Evolutionary conservation across 2,329 filamentous ascomycete genomes (phyloP), one percentile per base, ranked within the genome.

Genomic region (Phyllosticta capitalensis): DNA sequence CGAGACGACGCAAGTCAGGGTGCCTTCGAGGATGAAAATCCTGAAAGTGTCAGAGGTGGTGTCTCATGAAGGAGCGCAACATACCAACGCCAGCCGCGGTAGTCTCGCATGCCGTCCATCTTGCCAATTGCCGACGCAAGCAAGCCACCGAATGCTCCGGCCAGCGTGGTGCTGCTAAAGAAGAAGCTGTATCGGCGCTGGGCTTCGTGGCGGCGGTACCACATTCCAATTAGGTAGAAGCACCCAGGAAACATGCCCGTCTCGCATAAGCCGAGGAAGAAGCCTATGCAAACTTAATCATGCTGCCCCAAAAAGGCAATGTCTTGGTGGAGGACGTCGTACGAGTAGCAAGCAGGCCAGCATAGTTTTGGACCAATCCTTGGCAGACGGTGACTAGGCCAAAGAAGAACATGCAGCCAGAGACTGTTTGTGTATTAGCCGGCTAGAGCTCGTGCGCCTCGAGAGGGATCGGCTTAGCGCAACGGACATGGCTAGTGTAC

Each of bases 101-200:
- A 94, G 21, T 83, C 84, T 9, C 78, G 74, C 10, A 88, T 64
- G 2, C 82, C 82, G 64, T 90, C 82, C 89, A 96, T 92, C 68
- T 94, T 89, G n/a, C 89, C 89, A 63, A 96, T 95, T 0, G 87
- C 92, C 1, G 85, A 87, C 0, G 92, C 92, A 4, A 96, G 79
- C 1, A 96, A 80, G 1, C 91, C 91, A 51, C 90, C 91, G 67
- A 96, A 96, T 0, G 90, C 89, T 30, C 89, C 89, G 1, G 89
- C 89, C 3, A 92, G 77, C 0, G 86, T 88, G 0, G 89, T 92
- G 26, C 82, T 89, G 67, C 83, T 86, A 78, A 97, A 97, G 79
- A 97, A 97, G 78, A 97, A 92, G 17, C 86, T 89, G 75, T 92
- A 96, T 28, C 94, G 85, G 68, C 90, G 90, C 74, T 97, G 92